Evolutionary conservation across 257 asterid species (phyloP), one percentile per base, ranked within the genome.

Genomic region (Gentiana dahurica): DNA sequence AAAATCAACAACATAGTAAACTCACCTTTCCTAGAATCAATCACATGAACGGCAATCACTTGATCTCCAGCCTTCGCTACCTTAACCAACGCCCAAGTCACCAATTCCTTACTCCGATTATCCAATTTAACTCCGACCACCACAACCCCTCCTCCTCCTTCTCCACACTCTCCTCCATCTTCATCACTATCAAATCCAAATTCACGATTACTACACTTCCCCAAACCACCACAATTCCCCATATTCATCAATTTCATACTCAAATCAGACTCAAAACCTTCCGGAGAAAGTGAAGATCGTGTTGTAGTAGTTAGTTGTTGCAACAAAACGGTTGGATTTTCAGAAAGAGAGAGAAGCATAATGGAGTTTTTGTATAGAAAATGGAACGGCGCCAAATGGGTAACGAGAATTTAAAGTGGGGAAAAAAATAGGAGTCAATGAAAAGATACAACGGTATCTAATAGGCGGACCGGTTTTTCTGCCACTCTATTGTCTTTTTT

Each of bases 51-150:
- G 61, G 95, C 97, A 74, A 89, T 65, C 58, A 89, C 85, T 32
- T 80, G 88, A 73, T 89, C 95, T 53, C 95, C 97, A 46, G 77
- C 65, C 71, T 73, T 73, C 61, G 97, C 95, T 43, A 83, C 79
- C 74, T 89, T 89, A 53, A 89, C 90, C 58, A 86, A 66, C 50
- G 94, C 86, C 95, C 95, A 89, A 32, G 94, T 89, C 55, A 89
- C 78, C 74, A 86, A 59, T 82, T 89, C 94, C 51, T 67, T 86
- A 58, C 94, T 89, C 66, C 81, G 76, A 0, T 79, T 64, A 70
- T 89, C 95, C 55, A 81, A 66, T 74, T 74, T 80, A 72, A 86
- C 95, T 60, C 86, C 95, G 32, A 86, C 95, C 63, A 81, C 88
- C 72, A 87, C 89, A 71, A 78, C 82, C 49, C 77, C 77, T 49